Conservation (phyloP, 441 rosid species). For the Croton laevigatus region DNA sequence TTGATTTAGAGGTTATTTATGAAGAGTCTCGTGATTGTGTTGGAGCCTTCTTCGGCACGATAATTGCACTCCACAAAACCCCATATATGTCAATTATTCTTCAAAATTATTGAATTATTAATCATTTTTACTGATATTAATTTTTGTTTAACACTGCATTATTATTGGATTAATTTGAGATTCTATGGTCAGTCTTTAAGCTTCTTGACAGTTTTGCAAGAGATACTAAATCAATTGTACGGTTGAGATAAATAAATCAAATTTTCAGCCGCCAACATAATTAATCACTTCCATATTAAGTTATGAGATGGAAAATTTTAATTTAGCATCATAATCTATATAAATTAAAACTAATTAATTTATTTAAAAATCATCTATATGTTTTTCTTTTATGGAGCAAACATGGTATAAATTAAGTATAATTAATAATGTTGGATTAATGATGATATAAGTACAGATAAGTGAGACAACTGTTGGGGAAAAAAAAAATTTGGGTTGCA, state of each 20-base stretch:
- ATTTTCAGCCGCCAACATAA: too few species aligned
- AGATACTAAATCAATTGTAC: conserved; percentile 29
- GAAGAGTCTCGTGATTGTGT: too few species aligned
- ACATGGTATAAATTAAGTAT: too few species aligned
- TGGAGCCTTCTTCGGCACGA: conserved; percentile 26
- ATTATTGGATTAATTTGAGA: conserved; percentile 25
- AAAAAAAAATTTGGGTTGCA: conserved; percentile 25
- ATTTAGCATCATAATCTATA: too few species aligned
- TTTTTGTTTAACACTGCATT: neutral
- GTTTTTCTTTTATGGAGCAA: too few species aligned
- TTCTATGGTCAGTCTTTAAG: conserved; percentile 26
- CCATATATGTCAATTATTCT: conserved; percentile 1
- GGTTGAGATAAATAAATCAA: conserved; percentile 31
- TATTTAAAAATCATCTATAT: too few species aligned
- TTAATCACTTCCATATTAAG: too few species aligned
- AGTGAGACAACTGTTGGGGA: conserved; percentile 7
- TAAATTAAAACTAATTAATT: too few species aligned
- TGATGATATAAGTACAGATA: neutral
- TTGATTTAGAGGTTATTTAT: too few species aligned
- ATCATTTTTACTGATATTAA: neutral
- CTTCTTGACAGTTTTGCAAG: conserved; percentile 22
- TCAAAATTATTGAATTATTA: too few species aligned
- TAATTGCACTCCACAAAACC: conserved; percentile 26
- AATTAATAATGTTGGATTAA: neutral
- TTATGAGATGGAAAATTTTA: too few species aligned